Evolutionary conservation across 2,329 filamentous ascomycete species (phyloP), one percentile per base, ranked within the genome.

Genomic region (Fusarium irregulare): DNA sequence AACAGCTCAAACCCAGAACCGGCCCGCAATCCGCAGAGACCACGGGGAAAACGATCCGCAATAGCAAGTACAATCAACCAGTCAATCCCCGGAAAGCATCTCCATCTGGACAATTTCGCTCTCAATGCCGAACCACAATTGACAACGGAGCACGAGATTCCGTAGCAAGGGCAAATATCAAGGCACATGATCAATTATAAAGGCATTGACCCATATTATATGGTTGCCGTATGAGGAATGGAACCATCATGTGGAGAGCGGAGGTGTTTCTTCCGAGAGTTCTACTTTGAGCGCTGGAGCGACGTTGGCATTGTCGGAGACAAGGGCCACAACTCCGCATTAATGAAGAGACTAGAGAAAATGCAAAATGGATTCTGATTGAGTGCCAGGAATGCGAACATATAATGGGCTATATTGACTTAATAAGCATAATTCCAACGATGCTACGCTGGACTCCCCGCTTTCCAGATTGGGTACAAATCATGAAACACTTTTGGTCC

Each of bases 241-340:
- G 18, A 60, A 23, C 30, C 30, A 37, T 55, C 18, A n/a, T n/a
- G 64, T 70, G 63, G 56, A 44, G 42, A 32, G 50, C 68, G 68
- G 68, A 71, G 42, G 32, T 23, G 47, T 25, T 45, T 32, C 28
- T 41, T 71, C 68, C 68, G 68, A 63, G 25, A 30, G 6, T 51
- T n/a, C 56, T 60, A 41, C 25, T 60, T 70, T 56, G 25, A 57
- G 68, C 10, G 7, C 27, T 12, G 20, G 13, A 44, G 30, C 25
- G 11, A 45, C 32, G 21, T 21, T 56, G 14, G 42, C 18, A 8
- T 44, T 12, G 13, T 51, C 66, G 66, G 66, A 62, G 51, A 42
- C 27, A 34, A 66, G 68, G 62, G 44, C 66, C 66, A 58, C 16
- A 20, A 12, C 47, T 50, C 66, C 66, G 66, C n/a, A 7, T 9